phyloP scores from a whole-genome alignment of 768 basidiomycete genomes.

The Ramaria sp. region DNA sequence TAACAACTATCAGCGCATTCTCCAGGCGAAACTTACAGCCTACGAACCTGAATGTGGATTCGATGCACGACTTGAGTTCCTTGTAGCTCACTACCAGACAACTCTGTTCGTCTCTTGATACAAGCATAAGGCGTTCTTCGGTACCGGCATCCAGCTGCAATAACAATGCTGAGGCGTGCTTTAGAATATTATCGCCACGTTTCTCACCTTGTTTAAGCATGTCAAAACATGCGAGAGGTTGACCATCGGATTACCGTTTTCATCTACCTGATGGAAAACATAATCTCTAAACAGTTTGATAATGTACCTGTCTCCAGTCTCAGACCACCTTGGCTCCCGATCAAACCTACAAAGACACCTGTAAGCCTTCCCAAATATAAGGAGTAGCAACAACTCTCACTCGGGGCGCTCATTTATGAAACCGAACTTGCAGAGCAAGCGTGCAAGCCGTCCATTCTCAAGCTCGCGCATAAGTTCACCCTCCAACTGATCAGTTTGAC shows the following conservation, averaged over 20 bases:
- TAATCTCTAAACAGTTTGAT: constrained; percentile 97
- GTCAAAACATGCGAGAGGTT: constrained; percentile 86
- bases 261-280: constrained; percentile 96
- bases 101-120: constrained; percentile 91
- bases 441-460: constrained; percentile 86
- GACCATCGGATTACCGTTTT: constrained; percentile 77
- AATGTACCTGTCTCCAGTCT: constrained; percentile 96
- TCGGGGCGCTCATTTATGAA: constrained; percentile 99
- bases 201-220: constrained; percentile 91
- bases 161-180: not conserved
- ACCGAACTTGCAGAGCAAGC: constrained; percentile 86
- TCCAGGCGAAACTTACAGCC: too few species aligned
- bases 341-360: constrained; percentile 57
- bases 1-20: too few species aligned
- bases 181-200: constrained; percentile 15
- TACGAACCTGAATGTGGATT: constrained; percentile 72
- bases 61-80: constrained; percentile 79
- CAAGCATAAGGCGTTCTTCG: constrained; percentile 91
- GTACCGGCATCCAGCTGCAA: constrained; percentile 80
- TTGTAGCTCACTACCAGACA: constrained; percentile 90
- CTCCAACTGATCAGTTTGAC: constrained; percentile 75
- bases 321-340: constrained; percentile 94
- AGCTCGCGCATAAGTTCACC: constrained; percentile 77
- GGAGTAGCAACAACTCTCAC: constrained; percentile 35
- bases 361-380: not conserved